phyloP scores from a whole-genome alignment of 2,329 filamentous ascomycete genomes.

The Pezizomycotina sp. region DNA sequence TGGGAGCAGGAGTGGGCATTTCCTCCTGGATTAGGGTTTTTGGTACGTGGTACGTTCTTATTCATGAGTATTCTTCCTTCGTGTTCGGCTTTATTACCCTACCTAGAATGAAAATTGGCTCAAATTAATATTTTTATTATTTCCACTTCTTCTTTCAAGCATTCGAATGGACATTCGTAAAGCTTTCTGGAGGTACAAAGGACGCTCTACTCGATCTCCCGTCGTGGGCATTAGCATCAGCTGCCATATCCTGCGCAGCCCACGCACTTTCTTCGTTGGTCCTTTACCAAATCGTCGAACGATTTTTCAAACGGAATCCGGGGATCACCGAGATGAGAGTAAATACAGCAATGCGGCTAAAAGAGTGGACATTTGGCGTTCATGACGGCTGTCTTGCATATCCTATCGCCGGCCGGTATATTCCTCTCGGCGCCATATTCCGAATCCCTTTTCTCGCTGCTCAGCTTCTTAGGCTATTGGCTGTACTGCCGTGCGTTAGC shows the following conservation, averaged over 20 bases:
- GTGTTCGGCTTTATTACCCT: conserved; percentile 4
- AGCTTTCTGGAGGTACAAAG: no score
- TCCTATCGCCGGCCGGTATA: conserved; percentile 71
- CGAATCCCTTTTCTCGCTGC: conserved; percentile 61
- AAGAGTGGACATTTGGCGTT: no score
- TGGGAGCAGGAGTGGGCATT: conserved; percentile 83
- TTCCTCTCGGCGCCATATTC: conserved; percentile 79
- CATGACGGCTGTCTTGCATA: conserved; percentile 54
- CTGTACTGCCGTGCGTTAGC: no score
- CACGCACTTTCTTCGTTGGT: no score
- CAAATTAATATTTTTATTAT: background rate
- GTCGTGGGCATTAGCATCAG: no score
- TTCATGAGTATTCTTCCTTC: conserved; percentile 2
- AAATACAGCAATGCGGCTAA: no score
- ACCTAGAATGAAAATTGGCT: no score
- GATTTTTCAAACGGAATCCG: no score
- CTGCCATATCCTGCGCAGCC: no score
- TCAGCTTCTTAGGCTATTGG: conserved; percentile 59
- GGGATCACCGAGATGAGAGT: no score
- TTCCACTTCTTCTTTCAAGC: background rate
- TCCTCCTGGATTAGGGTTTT: conserved; percentile 23
- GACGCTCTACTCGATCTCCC: no score
- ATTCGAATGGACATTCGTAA: background rate
- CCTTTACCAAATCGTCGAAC: no score
- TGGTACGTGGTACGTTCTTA: conserved; percentile 9